Evolutionary conservation across 2,329 filamentous ascomycete species (phyloP), one percentile per base, ranked within the genome.

Genomic region (Fusarium equiseti): DNA sequence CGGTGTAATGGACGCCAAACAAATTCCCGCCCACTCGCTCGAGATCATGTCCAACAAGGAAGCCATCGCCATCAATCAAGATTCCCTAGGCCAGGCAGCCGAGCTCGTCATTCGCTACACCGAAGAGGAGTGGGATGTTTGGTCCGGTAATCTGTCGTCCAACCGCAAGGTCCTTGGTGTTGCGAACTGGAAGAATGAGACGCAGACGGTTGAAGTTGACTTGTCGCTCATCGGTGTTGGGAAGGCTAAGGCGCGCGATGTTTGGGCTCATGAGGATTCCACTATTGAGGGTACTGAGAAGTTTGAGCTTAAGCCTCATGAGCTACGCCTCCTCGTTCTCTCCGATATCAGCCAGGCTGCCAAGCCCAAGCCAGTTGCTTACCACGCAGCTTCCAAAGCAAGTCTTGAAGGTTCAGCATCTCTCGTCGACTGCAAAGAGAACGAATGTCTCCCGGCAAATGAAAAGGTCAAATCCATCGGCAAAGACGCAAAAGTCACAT

Each of bases 31-130:
- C 0, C 74, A 77, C 1, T 86, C 85, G 0, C 72, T 87, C 16
- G 76, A 77, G 8, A 78, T 86, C 18, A 74, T 86, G 49, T 79
- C 79, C 2, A 89, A 89, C 75, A 79, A 81, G 27, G 87, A 88
- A 58, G 83, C 88, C 24, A 85, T 90, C 26, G 83, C 83, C 0
- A 85, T 88, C 72, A 89, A 89, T 70, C 87, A 90, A 69, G 88
- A 90, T 70, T 63, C 83, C 0, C 76, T 89, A 0, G 86, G 82
- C 0, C 77, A 83, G 56, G 85, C 87, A 46, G 86, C 87, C 1
- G 80, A 80, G n/a, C 78, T 90, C 2, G 75, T 83, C 2, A 78
- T 84, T 7, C 80, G 85, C 8, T 83, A 83, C 71, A 83, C 84
- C 0, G 81, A 84, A 24, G 82, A 84, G 29, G 81, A 82, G 44